phyloP scores from a whole-genome alignment of 2,329 filamentous ascomycete species.

The Blastomyces silverae region DNA sequence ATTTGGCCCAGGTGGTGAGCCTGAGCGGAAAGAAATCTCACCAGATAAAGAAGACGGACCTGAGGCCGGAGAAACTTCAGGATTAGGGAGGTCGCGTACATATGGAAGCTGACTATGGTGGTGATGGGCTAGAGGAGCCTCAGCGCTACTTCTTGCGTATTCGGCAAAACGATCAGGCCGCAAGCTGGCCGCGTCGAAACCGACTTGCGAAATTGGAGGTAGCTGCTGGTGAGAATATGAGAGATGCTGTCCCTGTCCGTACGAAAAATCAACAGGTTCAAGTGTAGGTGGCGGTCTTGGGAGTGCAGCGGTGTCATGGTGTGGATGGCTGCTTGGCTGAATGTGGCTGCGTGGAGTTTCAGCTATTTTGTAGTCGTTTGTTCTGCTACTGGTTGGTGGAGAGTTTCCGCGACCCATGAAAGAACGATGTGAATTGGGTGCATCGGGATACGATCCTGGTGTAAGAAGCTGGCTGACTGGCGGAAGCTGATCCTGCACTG shows the following conservation, averaged over 20 bases:
- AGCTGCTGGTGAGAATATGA: constrained; percentile 1
- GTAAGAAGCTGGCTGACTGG: constrained; percentile 39
- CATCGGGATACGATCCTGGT: constrained; percentile 27
- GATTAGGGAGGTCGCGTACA: constrained; percentile 17
- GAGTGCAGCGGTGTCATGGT: not conserved
- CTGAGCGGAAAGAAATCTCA: constrained; percentile 5
- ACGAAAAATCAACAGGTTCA: not conserved
- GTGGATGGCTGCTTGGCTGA: not conserved
- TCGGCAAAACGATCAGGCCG: not conserved
- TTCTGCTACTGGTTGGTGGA: not conserved
- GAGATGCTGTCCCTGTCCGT: not conserved
- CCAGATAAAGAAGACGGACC: constrained; percentile 25
- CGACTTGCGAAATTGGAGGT: constrained; percentile 9
- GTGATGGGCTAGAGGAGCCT: constrained; percentile 20
- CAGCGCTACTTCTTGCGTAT: not conserved
- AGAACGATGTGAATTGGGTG: constrained; percentile 27
- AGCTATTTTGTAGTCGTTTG: not conserved
- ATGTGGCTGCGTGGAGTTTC: not conserved
- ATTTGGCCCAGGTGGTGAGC: constrained; percentile 4
- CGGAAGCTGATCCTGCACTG: constrained; percentile 32
- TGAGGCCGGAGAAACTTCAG: constrained; percentile 18
- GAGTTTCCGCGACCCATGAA: constrained; percentile 5
- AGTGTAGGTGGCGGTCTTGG: not conserved
- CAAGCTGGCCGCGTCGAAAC: not conserved
- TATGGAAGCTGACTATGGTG: constrained; percentile 22